Conservation (phyloP, 257 asterid species). For the Salvia rosmarinus region DNA sequence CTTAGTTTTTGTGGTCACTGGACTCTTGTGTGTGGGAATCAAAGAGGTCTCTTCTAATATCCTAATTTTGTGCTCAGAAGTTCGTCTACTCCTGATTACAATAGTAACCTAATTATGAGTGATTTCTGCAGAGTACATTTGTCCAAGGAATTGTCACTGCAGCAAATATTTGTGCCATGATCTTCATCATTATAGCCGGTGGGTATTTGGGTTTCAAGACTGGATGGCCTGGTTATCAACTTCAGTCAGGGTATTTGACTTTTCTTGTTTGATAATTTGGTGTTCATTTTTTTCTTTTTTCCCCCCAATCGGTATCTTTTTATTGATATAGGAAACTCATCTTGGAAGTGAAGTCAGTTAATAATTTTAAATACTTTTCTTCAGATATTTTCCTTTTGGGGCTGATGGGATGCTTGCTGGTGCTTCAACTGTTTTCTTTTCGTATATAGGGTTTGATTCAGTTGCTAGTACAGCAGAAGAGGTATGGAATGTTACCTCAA, state of each 20-base stretch:
- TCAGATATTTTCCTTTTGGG: conserved; percentile 78
- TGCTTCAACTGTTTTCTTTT: conserved; percentile 96
- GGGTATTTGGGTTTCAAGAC: conserved; percentile 89
- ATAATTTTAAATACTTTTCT: conserved; percentile 16
- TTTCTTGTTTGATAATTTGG: conserved; percentile 20
- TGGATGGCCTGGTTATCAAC: conserved; percentile 99
- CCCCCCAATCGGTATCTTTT: conserved; percentile 1
- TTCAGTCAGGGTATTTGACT: conserved; percentile 70
- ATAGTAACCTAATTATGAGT: conserved; percentile 14
- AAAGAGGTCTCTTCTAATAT: conserved; percentile 66
- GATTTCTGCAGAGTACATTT: conserved; percentile 69
- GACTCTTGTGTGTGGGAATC: conserved; percentile 84
- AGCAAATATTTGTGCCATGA: conserved; percentile 88
- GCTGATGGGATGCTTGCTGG: conserved; percentile 99
- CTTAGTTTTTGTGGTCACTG: conserved; percentile 78
- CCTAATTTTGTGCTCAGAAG: background rate
- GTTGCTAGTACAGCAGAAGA: conserved; percentile 99
- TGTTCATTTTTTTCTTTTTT: background rate
- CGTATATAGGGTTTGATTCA: conserved; percentile 90
- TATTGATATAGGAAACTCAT: conserved; percentile 6
- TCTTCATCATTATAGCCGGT: conserved; percentile 89
- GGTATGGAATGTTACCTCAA: conserved; percentile 43
- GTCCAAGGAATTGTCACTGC: conserved; percentile 90
- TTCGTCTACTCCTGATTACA: conserved; percentile 11
- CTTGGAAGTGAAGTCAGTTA: background rate